A percentile compares a stretch with the other conserved stretches of the same genome.
phyloP scores from a whole-genome alignment of 1,284 basidiomycete genomes.

The Pulchroboletus neoregius region DNA sequence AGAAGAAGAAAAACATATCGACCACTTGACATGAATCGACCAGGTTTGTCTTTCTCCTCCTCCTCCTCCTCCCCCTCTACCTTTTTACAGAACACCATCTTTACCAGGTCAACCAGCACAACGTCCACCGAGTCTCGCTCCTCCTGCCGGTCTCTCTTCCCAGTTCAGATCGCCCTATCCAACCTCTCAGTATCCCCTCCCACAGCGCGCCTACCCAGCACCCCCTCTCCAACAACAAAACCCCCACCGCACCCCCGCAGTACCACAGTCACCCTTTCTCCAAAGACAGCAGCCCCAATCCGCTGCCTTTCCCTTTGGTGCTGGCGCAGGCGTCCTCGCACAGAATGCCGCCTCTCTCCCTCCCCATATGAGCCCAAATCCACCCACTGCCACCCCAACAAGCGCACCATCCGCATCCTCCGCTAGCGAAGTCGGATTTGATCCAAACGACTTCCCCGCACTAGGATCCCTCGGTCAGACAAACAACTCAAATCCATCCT shows the following conservation, averaged over 20 bases:
- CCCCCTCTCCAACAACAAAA: conserved; percentile 50
- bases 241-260: conserved; percentile 54
- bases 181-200: conserved; percentile 50
- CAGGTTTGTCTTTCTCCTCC: conserved; percentile 22
- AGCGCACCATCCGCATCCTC: conserved; percentile 57
- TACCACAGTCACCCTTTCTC: conserved; percentile 62
- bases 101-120: conserved; percentile 70
- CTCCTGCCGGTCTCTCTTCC: conserved; percentile 54
- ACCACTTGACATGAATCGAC: conserved; percentile 26
- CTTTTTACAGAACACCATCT: conserved; percentile 5
- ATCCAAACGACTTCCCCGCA: conserved; percentile 83
- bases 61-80: not conserved
- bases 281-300: conserved; percentile 52
- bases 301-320: conserved; percentile 51
- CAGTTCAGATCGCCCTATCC: conserved; percentile 66
- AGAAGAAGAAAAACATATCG: not conserved
- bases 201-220: conserved; percentile 51
- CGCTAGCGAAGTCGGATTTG: conserved; percentile 71
- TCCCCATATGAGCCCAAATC: conserved; percentile 51
- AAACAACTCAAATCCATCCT: conserved; percentile 34
- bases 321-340: conserved; percentile 40
- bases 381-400: conserved; percentile 39
- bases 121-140: conserved; percentile 68
- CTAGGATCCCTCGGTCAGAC: conserved; percentile 57
- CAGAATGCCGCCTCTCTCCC: conserved; percentile 55